Percentiles rank a stretch among this genome's conserved stretches.
These are phyloP conservation scores for Kodamaea leandrae DNA, from an alignment of 805 yeast species.

Conservation along the genomic window DNA sequence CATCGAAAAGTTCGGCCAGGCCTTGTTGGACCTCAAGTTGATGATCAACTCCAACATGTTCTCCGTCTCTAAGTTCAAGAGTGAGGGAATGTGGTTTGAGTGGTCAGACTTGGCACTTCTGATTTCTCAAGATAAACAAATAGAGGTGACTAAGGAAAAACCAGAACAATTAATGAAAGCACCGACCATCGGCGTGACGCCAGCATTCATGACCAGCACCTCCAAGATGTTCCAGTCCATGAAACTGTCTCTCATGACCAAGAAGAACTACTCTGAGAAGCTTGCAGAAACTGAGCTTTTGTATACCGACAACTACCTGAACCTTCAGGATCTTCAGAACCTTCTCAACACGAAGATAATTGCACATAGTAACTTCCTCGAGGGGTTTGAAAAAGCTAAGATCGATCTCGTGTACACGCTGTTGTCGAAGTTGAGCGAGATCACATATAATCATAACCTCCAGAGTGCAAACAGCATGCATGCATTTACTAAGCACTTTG, in stretches of 20 bases:
- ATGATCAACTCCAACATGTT: constrained; percentile 32
- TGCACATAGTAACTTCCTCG: constrained; percentile 22
- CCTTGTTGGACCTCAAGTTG: constrained; percentile 33
- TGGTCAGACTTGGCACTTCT: constrained; percentile 36
- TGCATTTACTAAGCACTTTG: constrained; percentile 21
- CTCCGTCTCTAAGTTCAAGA: constrained; percentile 33
- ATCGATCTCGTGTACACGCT: constrained; percentile 33
- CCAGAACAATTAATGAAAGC: background rate
- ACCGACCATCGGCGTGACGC: constrained; percentile 6
- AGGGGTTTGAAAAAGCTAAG: constrained; percentile 34
- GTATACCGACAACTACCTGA: constrained; percentile 35
- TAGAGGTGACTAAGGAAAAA: background rate
- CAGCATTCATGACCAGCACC: constrained; percentile 21
- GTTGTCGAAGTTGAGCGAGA: constrained; percentile 33
- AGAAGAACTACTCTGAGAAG: constrained; percentile 28
- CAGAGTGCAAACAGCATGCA: constrained; percentile 25
- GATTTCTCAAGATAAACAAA: constrained; percentile 13
- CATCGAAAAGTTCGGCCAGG: constrained; percentile 41
- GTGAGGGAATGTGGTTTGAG: constrained; percentile 45
- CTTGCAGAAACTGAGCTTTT: constrained; percentile 27
- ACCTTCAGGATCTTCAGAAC: constrained; percentile 30
- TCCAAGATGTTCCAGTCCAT: constrained; percentile 34
- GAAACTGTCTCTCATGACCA: constrained; percentile 26
- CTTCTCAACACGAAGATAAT: constrained; percentile 29
- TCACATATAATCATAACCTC: constrained; percentile 27